phyloP scores from a whole-genome alignment of 441 rosid genomes.

The Viola pubescens region DNA sequence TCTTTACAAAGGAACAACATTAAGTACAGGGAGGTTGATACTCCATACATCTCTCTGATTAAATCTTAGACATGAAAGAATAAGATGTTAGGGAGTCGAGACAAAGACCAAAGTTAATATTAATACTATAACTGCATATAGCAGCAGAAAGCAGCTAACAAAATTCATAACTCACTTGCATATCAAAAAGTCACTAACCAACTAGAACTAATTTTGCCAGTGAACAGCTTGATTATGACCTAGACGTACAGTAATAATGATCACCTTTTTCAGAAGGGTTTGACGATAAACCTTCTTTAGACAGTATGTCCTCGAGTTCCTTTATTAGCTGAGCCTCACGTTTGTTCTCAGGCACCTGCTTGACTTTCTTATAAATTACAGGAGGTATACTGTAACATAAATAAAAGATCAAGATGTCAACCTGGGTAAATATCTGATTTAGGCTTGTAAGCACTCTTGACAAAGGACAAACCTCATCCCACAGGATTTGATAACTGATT shows the following conservation, averaged over 20 bases:
- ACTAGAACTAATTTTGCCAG: too few species aligned
- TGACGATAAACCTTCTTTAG: conserved; percentile 81
- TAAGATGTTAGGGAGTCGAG: too few species aligned
- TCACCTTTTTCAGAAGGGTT: conserved; percentile 80
- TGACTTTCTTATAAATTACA: conserved; percentile 65
- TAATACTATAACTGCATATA: too few species aligned
- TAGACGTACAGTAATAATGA: not conserved
- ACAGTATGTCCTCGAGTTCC: conserved; percentile 73
- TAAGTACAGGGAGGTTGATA: too few species aligned
- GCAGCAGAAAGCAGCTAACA: too few species aligned
- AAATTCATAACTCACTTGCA: too few species aligned
- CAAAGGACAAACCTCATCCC: conserved; percentile 52
- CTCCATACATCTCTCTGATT: too few species aligned
- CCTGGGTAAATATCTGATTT: conserved; percentile 9
- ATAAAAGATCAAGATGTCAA: conserved; percentile 16
- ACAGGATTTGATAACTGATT: conserved; percentile 71
- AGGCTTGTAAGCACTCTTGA: not conserved
- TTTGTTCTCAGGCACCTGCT: conserved; percentile 74
- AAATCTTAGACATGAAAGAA: too few species aligned
- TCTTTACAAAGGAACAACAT: too few species aligned
- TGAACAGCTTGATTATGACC: too few species aligned
- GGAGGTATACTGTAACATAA: conserved; percentile 61
- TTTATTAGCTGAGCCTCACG: conserved; percentile 65
- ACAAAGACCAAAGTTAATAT: too few species aligned
- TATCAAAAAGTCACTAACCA: too few species aligned